These are phyloP conservation scores for Scutellaria minor DNA, from an alignment of 257 asterid species.

Conservation along the genomic window DNA sequence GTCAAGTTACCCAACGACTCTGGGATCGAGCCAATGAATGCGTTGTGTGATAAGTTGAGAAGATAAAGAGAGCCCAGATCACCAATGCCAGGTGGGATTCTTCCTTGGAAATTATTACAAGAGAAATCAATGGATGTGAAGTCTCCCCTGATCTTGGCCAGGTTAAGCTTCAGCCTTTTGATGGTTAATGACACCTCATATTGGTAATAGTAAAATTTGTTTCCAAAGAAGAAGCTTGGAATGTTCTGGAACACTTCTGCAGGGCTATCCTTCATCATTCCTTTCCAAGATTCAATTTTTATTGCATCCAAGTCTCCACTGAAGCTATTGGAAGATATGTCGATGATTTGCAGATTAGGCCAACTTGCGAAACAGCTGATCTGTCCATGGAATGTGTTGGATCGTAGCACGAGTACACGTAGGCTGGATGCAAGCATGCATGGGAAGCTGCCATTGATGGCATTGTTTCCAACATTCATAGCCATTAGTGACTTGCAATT, in stretches of 20 bases:
- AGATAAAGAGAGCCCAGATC: conserved; percentile 51
- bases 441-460: conserved; percentile 44
- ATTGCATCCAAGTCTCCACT: conserved; percentile 41
- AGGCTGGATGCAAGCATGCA: conserved; percentile 47
- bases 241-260: conserved; percentile 1
- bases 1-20: conserved; percentile 50
- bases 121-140: conserved; percentile 63
- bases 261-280: conserved; percentile 42
- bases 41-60: conserved; percentile 61
- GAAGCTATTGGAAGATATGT: conserved; percentile 60
- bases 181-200: conserved; percentile 56
- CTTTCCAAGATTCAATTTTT: conserved; percentile 48
- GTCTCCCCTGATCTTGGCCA: conserved; percentile 59
- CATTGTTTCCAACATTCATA: conserved; percentile 48
- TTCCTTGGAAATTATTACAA: conserved; percentile 50
- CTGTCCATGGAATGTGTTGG: conserved; percentile 57
- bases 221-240: conserved; percentile 22
- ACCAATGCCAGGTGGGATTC: conserved; percentile 55
- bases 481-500: conserved; percentile 47
- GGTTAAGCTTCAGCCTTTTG: conserved; percentile 62
- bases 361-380: conserved; percentile 48
- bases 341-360: conserved; percentile 70
- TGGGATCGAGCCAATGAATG: conserved; percentile 57
- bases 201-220: conserved; percentile 48
- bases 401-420: conserved; percentile 55